Percentiles rank a stretch among this genome's conserved stretches.
These are phyloP conservation scores for Annulohypoxylon nitens DNA, from an alignment of 495 filamentous ascomycete genomes.

Conservation along the genomic window DNA sequence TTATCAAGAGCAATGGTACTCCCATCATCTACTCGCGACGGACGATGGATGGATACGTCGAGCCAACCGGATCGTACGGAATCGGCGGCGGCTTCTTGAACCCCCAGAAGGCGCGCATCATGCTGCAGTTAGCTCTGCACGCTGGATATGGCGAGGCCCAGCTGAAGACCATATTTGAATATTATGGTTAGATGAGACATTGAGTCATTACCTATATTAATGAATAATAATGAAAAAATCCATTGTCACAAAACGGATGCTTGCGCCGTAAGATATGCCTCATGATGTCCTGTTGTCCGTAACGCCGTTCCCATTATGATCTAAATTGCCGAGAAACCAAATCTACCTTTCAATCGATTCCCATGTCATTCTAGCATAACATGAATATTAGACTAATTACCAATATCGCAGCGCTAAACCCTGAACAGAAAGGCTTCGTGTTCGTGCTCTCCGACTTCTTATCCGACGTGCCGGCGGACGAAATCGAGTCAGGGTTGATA, in stretches of 20 bases:
- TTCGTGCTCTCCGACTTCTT: conserved; percentile 23
- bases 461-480: conserved; percentile 21
- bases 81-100: conserved; percentile 52
- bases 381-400: conserved; percentile 1
- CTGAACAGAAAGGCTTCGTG: background rate
- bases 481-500: conserved; percentile 28
- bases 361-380: conserved; percentile 25
- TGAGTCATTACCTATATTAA: conserved; percentile 3
- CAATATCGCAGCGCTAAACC: conserved; percentile 12
- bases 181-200: conserved; percentile 27
- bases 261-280: background rate
- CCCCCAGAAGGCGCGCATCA: conserved; percentile 53
- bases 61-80: conserved; percentile 26
- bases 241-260: background rate
- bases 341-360: conserved; percentile 1
- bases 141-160: conserved; percentile 41
- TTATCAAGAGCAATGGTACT: conserved; percentile 45
- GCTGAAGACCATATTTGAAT: conserved; percentile 36
- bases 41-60: conserved; percentile 47
- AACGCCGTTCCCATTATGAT: conserved; percentile 7
- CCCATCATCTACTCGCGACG: conserved; percentile 48
- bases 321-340: conserved; percentile 1
- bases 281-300: background rate
- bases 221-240: conserved; percentile 2
- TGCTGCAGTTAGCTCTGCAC: conserved; percentile 53